Conservation (phyloP, 345 rosid genomes). For the Syzygium aqueum region DNA sequence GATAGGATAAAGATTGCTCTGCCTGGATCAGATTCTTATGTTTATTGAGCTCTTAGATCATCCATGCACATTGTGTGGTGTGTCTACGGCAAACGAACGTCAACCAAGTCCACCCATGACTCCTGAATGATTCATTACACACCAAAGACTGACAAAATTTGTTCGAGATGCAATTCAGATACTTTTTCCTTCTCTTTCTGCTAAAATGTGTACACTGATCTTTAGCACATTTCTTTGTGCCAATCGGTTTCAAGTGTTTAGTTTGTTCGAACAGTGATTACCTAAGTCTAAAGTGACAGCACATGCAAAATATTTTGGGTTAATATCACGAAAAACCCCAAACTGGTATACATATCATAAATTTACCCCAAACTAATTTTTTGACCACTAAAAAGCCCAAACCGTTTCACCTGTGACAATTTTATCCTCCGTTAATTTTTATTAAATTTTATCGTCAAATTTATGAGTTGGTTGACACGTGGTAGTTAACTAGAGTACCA, state of each 20-base stretch:
- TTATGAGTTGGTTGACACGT: too few relatives aligned
- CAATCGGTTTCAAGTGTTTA: not conserved
- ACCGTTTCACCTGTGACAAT: too few relatives aligned
- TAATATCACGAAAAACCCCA: too few relatives aligned
- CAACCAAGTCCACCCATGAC: not conserved
- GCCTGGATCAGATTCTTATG: not conserved
- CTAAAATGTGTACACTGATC: not conserved
- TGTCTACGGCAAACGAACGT: not conserved
- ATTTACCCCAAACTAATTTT: too few relatives aligned
- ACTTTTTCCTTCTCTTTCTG: not conserved
- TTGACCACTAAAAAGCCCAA: too few relatives aligned
- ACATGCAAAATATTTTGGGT: not conserved
- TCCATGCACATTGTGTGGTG: not conserved
- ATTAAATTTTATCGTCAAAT: too few relatives aligned
- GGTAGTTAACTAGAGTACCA: too few relatives aligned
- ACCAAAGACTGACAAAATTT: not conserved
- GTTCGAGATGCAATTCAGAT: not conserved
- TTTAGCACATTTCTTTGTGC: not conserved
- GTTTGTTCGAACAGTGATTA: not conserved
- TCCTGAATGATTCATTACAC: not conserved
- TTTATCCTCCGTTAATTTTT: too few relatives aligned
- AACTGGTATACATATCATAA: too few relatives aligned
- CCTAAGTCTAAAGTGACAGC: not conserved
- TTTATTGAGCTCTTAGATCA: not conserved
- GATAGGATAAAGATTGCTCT: not conserved